Evolutionary conservation across 2,329 filamentous ascomycete species (phyloP).

Genomic region (Alternaria hordeiaustralica): DNA sequence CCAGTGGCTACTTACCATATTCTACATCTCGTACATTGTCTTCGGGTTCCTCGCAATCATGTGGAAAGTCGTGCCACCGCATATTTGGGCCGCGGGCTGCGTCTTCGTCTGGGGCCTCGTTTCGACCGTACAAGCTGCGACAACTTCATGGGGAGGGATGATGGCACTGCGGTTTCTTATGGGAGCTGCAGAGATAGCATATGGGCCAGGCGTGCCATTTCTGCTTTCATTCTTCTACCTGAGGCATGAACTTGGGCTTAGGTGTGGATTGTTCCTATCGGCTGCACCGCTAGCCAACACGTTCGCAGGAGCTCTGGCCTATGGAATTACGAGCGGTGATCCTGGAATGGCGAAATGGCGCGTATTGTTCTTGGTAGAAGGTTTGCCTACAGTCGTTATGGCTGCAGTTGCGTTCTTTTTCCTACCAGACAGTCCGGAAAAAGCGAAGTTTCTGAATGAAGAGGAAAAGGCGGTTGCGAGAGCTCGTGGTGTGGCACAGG

Average conservation of each 20-base stretch:
- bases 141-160: constrained; percentile 39
- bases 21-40: constrained; percentile 49
- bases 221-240: constrained; percentile 66
- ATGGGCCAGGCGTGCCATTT: constrained; percentile 56
- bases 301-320: constrained; percentile 71
- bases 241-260: constrained; percentile 62
- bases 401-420: constrained; percentile 51
- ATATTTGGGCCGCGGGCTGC: constrained; percentile 44
- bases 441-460: constrained; percentile 51
- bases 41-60: constrained; percentile 47
- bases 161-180: constrained; percentile 47
- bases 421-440: constrained; percentile 54
- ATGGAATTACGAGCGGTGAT: constrained; percentile 65
- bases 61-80: constrained; percentile 48
- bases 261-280: constrained; percentile 60
- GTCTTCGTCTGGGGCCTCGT: constrained; percentile 47
- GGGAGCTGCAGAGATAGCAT: constrained; percentile 53
- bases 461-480: constrained; percentile 48
- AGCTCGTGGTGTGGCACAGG: constrained; percentile 40
- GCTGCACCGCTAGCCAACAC: constrained; percentile 65
- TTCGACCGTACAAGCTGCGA: constrained; percentile 41
- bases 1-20: constrained; percentile 48
- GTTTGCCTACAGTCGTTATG: constrained; percentile 53
- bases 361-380: constrained; percentile 58
- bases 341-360: constrained; percentile 67